Percentiles rank a stretch among this genome's conserved stretches.
These are phyloP conservation scores for Purpureocillium takamizusanense DNA, from an alignment of 2,329 filamentous ascomycete species.

Conservation along the genomic window DNA sequence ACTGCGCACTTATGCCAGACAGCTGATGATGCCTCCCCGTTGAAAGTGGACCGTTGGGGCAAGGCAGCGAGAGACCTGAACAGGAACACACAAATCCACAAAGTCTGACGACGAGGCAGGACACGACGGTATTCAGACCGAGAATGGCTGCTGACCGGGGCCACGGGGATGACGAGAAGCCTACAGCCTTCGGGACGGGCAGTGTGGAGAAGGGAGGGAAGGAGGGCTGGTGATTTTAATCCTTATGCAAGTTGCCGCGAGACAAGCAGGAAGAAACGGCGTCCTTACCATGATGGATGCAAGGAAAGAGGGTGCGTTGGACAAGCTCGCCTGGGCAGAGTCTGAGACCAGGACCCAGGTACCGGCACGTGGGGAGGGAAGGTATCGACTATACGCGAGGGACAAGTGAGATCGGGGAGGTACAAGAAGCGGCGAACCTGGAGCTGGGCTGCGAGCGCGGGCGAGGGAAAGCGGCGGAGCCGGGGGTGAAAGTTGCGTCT, in stretches of 20 bases:
- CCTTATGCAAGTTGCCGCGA: conserved; percentile 37
- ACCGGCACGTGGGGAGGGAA: conserved; percentile 25
- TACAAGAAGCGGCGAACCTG: conserved; percentile 8
- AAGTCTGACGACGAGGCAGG: too few relatives aligned
- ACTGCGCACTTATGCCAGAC: too few relatives aligned
- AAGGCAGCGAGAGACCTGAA: conserved; percentile 4
- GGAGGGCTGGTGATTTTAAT: conserved; percentile 33
- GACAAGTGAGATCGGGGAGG: conserved; percentile 20
- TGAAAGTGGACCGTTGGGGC: not conserved
- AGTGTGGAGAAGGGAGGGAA: conserved; percentile 17
- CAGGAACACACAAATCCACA: not conserved
- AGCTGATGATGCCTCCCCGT: too few relatives aligned
- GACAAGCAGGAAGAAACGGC: conserved; percentile 23
- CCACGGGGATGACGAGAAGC: conserved; percentile 14
- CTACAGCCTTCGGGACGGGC: conserved; percentile 9
- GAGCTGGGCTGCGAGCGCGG: conserved; percentile 8
- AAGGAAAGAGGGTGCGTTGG: conserved; percentile 27
- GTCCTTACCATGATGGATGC: conserved; percentile 40
- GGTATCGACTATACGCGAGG: conserved; percentile 24
- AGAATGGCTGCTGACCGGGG: conserved; percentile 12
- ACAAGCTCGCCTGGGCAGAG: conserved; percentile 21
- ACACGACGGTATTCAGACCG: conserved; percentile 12
- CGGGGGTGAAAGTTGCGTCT: conserved; percentile 12
- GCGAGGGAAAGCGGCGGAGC: conserved; percentile 8
- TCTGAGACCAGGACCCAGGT: conserved; percentile 23